Conservation (phyloP, 805 yeast genomes). For the Saccharomycopsis guyanensis region DNA sequence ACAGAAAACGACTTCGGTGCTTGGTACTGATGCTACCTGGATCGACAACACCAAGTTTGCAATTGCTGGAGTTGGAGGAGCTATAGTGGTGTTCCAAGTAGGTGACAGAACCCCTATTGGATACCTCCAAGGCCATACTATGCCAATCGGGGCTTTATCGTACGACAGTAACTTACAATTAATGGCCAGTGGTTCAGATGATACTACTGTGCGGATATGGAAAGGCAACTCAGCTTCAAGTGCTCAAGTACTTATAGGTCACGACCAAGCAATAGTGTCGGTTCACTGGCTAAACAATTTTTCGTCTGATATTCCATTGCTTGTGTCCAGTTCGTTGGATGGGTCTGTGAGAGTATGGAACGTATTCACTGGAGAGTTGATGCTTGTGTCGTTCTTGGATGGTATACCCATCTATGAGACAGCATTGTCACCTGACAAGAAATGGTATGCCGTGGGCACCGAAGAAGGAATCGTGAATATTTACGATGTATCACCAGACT, state of each 20-base stretch:
- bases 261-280: slow-evolving; percentile 49
- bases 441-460: slow-evolving; percentile 55
- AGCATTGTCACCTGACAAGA: slow-evolving; percentile 41
- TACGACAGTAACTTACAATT: slow-evolving; percentile 47
- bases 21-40: slow-evolving; percentile 65
- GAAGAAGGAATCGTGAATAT: slow-evolving; percentile 51
- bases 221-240: slow-evolving; percentile 52
- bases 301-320: slow-evolving; percentile 20
- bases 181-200: slow-evolving; percentile 74
- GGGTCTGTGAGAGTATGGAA: slow-evolving; percentile 69
- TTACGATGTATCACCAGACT: slow-evolving; percentile 34
- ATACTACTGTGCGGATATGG: slow-evolving; percentile 69
- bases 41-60: slow-evolving; percentile 61
- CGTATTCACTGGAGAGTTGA: slow-evolving; percentile 33
- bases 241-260: slow-evolving; percentile 42
- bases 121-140: slow-evolving; percentile 55
- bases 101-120: slow-evolving; percentile 43
- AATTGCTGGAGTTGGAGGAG: slow-evolving; percentile 50
- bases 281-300: slow-evolving; percentile 44
- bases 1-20: neutral
- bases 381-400: slow-evolving; percentile 33
- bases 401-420: slow-evolving; percentile 52
- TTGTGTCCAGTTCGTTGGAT: slow-evolving; percentile 60
- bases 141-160: slow-evolving; percentile 45
- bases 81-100: slow-evolving; percentile 49